These are phyloP conservation scores for Yamadazyma sp. DNA, from an alignment of 805 yeast species.

Conservation along the genomic window DNA sequence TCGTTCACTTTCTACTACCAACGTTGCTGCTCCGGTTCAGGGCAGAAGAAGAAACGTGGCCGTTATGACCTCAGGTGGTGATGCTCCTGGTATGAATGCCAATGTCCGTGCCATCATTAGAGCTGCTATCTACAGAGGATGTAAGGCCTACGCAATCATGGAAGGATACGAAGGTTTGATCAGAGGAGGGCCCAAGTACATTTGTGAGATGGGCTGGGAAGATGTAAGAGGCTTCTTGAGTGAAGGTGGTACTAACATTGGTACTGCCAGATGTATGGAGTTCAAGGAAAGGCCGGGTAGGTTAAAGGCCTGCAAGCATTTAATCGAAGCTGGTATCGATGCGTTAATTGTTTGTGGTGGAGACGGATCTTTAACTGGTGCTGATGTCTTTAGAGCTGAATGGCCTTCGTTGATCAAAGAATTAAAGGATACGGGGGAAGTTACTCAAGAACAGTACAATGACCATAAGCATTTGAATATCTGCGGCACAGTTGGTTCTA, in stretches of 20 bases:
- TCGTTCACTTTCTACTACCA: constrained; percentile 9
- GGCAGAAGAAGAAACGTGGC: constrained; percentile 62
- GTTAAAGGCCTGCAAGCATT: constrained; percentile 75
- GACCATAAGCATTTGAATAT: constrained; percentile 74
- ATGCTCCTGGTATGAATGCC: constrained; percentile 98
- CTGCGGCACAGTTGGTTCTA: constrained; percentile 94
- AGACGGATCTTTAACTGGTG: constrained; percentile 98
- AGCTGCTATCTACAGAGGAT: constrained; percentile 81
- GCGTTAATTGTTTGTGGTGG: constrained; percentile 97
- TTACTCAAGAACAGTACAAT: constrained; percentile 59
- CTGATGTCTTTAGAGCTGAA: constrained; percentile 88
- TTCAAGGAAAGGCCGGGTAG: constrained; percentile 88
- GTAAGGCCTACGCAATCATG: constrained; percentile 87
- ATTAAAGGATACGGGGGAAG: constrained; percentile 52
- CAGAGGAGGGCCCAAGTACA: constrained; percentile 70
- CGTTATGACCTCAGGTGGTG: constrained; percentile 98
- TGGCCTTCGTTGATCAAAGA: constrained; percentile 90
- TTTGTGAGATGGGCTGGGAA: constrained; percentile 83
- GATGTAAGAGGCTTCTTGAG: constrained; percentile 93
- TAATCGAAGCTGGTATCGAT: constrained; percentile 86
- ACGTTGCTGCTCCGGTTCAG: constrained; percentile 16
- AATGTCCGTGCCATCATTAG: constrained; percentile 94
- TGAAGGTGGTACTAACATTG: constrained; percentile 93
- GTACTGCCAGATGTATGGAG: constrained; percentile 90
- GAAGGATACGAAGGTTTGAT: constrained; percentile 97